phyloP scores from a whole-genome alignment of 345 rosid genomes.

The Abelmoschus esculentus region DNA sequence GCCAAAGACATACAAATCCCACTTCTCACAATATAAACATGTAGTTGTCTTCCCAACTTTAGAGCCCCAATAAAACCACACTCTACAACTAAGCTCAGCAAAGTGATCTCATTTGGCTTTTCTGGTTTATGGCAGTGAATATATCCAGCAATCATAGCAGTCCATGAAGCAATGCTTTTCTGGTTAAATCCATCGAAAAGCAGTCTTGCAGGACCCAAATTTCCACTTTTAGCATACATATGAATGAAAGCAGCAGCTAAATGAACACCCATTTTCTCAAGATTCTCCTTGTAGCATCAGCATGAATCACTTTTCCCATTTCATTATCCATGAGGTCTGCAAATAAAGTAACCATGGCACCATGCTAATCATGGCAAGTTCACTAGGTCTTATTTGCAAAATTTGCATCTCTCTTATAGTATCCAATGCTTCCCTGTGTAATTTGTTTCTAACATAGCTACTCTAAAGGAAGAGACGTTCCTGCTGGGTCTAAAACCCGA shows the following conservation, averaged over 20 bases:
- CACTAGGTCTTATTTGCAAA: constrained; percentile 27
- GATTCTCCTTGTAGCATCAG: constrained; percentile 35
- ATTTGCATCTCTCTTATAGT: constrained; percentile 26
- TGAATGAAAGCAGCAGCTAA: constrained; percentile 40
- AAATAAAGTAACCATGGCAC: constrained; percentile 26
- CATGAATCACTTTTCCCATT: constrained; percentile 34
- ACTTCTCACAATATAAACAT: constrained; percentile 31
- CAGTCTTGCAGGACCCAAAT: constrained; percentile 23
- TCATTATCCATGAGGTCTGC: constrained; percentile 16
- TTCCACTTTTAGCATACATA: constrained; percentile 39
- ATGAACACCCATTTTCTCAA: constrained; percentile 22
- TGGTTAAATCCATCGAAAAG: constrained; percentile 29
- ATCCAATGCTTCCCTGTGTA: constrained; percentile 24
- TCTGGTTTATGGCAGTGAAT: constrained; percentile 22
- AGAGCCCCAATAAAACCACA: constrained; percentile 31
- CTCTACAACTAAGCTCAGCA: constrained; percentile 32
- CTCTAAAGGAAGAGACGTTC: no score
- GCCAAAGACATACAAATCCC: constrained; percentile 16
- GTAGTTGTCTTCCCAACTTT: constrained; percentile 33
- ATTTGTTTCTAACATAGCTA: constrained; percentile 22
- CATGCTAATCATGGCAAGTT: constrained; percentile 31
- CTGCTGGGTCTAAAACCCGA: no score
- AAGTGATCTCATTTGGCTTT: constrained; percentile 34
- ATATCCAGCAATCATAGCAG: constrained; percentile 41
- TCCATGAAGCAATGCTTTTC: constrained; percentile 38